Evolutionary conservation across 75 land plant genomes (phyloP), one percentile per base, ranked within the genome.

Genomic region (Larix kaempferi): DNA sequence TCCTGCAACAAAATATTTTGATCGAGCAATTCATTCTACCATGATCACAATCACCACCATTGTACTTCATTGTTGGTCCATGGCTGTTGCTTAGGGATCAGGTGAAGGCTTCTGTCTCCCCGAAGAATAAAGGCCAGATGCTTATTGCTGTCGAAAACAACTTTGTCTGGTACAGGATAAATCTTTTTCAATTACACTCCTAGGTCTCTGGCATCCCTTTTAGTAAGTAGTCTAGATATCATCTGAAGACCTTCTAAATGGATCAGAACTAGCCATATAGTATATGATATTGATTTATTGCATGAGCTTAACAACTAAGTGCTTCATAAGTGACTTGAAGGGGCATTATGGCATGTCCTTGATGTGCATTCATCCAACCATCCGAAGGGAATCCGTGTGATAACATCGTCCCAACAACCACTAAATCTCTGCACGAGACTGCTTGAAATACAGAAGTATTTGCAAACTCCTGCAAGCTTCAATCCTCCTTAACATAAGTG

Each of bases 341-440:
- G 33, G 75, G 11, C 57, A 57, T 73, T 27, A 73, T 25, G 21
- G 75, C 16, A 27, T 73, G 75, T 41, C 66, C 88, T 41, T 84
- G 86, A 73, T 73, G 75, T 7, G 55, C 56, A 73, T 23, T 73
- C 27, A 73, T 55, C 75, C 75, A 73, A 29, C 23, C 15, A 14
- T 73, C 75, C 13, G 75, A 52, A 73, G 39, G 75, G 52, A 73
- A 73, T n/a, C 75, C 44, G 4, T 73, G 75, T 17, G 93, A 86
- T 56, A 91, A 63, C 82, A 91, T 49, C 64, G 78, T 83, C 35
- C 89, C 87, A 13, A 91, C 93, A 22, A 65, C 87, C 25, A 91
- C 87, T 78, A 91, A 33, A 78, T 91, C 93, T 37, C 93, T 35
- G 81, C 91, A 91, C 56, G 89, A 91, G 54, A 91, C 89, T 17